Evolutionary conservation across 441 rosid species (phyloP).

Genomic region (Corymbia calophylla): DNA sequence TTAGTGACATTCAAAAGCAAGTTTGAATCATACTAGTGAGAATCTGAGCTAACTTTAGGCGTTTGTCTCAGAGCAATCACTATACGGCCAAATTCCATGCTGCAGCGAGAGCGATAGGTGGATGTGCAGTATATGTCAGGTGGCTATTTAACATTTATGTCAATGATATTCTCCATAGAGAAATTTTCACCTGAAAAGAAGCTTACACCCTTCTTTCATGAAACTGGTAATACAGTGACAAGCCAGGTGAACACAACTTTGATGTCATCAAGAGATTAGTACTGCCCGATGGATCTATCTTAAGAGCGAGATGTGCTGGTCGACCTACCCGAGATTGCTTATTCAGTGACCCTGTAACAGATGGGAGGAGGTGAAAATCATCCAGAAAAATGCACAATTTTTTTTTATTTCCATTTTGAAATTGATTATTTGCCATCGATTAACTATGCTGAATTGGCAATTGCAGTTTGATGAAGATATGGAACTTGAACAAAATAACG

Average conservation of each 20-base stretch:
- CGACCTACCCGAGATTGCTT: constrained; percentile 67
- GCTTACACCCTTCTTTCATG: neutral
- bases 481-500: constrained; percentile 60
- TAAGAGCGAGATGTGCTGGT: constrained; percentile 62
- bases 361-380: constrained; percentile 44
- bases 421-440: neutral
- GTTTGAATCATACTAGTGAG: neutral
- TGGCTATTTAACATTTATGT: neutral
- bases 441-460: neutral
- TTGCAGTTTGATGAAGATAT: constrained; percentile 41
- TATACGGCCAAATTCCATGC: constrained; percentile 53
- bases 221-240: constrained; percentile 34
- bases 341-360: constrained; percentile 58
- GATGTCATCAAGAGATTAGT: constrained; percentile 57
- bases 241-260: constrained; percentile 64
- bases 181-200: neutral
- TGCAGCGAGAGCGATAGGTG: constrained; percentile 67
- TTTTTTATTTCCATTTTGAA: neutral
- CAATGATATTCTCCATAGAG: neutral
- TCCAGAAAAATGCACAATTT: neutral
- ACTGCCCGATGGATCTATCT: constrained; percentile 54
- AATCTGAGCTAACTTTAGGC: neutral
- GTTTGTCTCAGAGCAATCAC: constrained; percentile 47
- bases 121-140: constrained; percentile 71
- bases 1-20: neutral